A percentile compares a stretch with the other conserved stretches of the same genome.
Conservation (phyloP, 106 monocot genomes). For the Dioscorea dumetorum region DNA sequence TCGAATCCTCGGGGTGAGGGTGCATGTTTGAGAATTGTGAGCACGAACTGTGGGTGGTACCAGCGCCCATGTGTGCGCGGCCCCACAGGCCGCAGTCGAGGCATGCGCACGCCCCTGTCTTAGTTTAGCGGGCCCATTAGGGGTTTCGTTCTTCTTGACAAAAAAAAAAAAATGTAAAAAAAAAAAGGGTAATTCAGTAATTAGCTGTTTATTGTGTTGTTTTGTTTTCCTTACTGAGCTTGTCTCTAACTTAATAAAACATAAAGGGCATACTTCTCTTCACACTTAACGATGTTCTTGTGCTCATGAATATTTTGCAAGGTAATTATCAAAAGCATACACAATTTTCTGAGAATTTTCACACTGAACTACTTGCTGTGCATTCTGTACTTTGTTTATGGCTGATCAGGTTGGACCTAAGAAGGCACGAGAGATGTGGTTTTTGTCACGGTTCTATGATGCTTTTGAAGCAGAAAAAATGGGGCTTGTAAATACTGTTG, state of each 20-base stretch:
- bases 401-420: conserved; percentile 75
- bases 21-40: too few relatives aligned
- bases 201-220: not conserved
- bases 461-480: conserved; percentile 89
- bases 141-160: too few relatives aligned
- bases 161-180: not conserved
- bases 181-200: not conserved
- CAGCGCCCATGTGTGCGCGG: too few relatives aligned
- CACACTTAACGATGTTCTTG: too few relatives aligned
- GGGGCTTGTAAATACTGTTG: conserved; percentile 76
- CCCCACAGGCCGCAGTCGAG: too few relatives aligned
- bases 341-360: not conserved
- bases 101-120: too few relatives aligned
- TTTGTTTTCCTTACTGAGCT: not conserved
- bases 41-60: too few relatives aligned
- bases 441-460: conserved; percentile 64
- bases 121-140: too few relatives aligned
- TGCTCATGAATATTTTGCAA: too few relatives aligned
- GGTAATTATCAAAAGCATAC: not conserved
- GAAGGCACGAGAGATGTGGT: conserved; percentile 98
- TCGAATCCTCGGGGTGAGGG: too few relatives aligned
- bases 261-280: not conserved
- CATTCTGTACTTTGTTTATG: not conserved
- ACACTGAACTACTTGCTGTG: not conserved
- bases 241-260: not conserved